These are phyloP conservation scores for Septoria petroselini DNA, from an alignment of 2,329 filamentous ascomycete genomes.

Conservation along the genomic window DNA sequence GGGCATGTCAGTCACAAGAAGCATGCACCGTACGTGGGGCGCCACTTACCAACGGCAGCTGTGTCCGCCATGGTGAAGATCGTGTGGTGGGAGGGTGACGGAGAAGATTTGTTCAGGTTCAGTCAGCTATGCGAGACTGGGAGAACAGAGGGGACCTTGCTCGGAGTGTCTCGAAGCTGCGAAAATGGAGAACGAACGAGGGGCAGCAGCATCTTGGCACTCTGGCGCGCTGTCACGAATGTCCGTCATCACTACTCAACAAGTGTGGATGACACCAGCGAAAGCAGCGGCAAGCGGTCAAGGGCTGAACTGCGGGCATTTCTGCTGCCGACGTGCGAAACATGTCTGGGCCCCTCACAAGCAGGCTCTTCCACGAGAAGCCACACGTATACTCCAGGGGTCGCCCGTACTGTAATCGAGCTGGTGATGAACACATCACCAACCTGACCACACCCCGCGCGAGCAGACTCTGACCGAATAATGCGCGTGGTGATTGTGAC, in stretches of 20 bases:
- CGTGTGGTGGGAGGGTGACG: conserved; percentile 8
- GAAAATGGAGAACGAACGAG: neutral
- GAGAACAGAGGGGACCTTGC: conserved; percentile 1
- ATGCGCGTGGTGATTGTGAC: too few relatives aligned
- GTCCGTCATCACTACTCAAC: too few relatives aligned
- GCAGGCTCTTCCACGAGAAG: too few relatives aligned
- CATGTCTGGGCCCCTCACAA: too few relatives aligned
- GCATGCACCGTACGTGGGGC: neutral
- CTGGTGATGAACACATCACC: too few relatives aligned
- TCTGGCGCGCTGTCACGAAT: neutral
- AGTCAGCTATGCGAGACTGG: conserved; percentile 3
- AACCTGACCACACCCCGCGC: too few relatives aligned
- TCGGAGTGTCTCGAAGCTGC: neutral
- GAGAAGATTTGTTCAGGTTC: conserved; percentile 1
- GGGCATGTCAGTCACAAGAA: conserved; percentile 13
- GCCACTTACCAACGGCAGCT: conserved; percentile 29
- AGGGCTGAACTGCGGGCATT: conserved; percentile 7
- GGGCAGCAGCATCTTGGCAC: neutral
- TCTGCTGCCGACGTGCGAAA: neutral
- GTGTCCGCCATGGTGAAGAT: conserved; percentile 31
- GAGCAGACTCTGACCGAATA: too few relatives aligned
- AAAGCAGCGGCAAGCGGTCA: conserved; percentile 9
- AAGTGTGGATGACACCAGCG: neutral
- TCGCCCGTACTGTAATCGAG: too few relatives aligned
- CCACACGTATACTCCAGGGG: too few relatives aligned